Conservation (phyloP, 345 rosid genomes). For the Viola odorata region DNA sequence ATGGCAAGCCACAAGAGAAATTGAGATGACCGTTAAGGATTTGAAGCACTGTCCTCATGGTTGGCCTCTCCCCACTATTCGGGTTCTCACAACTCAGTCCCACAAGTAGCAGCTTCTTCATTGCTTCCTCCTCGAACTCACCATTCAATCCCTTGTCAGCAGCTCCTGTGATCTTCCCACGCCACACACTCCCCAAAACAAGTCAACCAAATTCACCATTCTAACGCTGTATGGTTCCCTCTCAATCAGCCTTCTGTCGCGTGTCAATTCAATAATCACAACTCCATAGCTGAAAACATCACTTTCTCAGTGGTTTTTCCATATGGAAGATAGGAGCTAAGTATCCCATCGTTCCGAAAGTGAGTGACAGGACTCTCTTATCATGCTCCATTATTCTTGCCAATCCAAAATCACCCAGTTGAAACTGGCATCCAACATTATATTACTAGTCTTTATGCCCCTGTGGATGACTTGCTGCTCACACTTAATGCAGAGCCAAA, state of each 20-base stretch:
- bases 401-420: conserved; percentile 90
- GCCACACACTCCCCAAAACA: conserved; percentile 75
- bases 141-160: conserved; percentile 68
- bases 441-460: conserved; percentile 82
- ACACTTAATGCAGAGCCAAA: conserved; percentile 68
- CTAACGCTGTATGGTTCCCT: conserved; percentile 49
- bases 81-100: conserved; percentile 89
- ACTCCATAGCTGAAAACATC: conserved; percentile 89
- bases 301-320: conserved; percentile 84
- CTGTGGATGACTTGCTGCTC: conserved; percentile 93
- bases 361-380: conserved; percentile 81
- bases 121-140: conserved; percentile 54
- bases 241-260: conserved; percentile 90
- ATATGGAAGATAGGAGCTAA: conserved; percentile 86
- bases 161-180: conserved; percentile 71
- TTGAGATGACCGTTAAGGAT: conserved; percentile 69
- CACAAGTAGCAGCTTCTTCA: conserved; percentile 74
- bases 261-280: conserved; percentile 79
- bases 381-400: conserved; percentile 93
- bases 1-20: conserved; percentile 49
- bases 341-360: conserved; percentile 97
- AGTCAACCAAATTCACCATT: conserved; percentile 84
- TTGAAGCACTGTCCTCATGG: conserved; percentile 82
- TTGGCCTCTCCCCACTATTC: conserved; percentile 63
- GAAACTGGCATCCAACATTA: conserved; percentile 80